These are phyloP conservation scores for Hypocrella siamensis DNA, from an alignment of 2,329 filamentous ascomycete species.

Conservation along the genomic window DNA sequence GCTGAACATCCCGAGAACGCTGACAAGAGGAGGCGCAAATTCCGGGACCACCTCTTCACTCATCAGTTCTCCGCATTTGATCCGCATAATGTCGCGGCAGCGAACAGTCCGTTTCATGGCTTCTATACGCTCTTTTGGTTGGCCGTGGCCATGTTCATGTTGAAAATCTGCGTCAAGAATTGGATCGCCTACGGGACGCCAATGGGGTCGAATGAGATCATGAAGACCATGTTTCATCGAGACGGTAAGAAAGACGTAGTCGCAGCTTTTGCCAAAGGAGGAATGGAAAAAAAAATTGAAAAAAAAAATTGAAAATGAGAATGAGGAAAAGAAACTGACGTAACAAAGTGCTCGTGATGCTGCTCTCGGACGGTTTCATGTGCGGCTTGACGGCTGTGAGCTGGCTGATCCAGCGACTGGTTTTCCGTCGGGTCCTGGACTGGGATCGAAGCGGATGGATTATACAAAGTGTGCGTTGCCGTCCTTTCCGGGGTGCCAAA, in stretches of 20 bases:
- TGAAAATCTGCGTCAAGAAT: conserved; percentile 52
- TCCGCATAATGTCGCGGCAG: conserved; percentile 47
- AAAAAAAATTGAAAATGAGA: too few species aligned
- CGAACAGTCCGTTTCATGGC: conserved; percentile 58
- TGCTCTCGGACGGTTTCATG: conserved; percentile 54
- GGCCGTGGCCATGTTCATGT: conserved; percentile 46
- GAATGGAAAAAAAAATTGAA: too few species aligned
- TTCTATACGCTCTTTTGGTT: conserved; percentile 75
- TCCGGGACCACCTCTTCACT: conserved; percentile 49
- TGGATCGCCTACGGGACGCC: conserved; percentile 53
- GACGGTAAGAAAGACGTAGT: conserved; percentile 23
- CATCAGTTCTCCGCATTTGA: conserved; percentile 62
- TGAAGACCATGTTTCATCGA: conserved; percentile 46
- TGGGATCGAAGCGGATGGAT: conserved; percentile 61
- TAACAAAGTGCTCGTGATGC: conserved; percentile 32
- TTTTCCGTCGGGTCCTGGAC: conserved; percentile 41
- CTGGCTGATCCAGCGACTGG: conserved; percentile 46
- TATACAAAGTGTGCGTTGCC: conserved; percentile 43
- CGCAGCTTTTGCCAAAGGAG: too few species aligned
- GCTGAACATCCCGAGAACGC: conserved; percentile 7
- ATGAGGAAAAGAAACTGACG: too few species aligned
- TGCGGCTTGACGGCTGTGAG: conserved; percentile 49
- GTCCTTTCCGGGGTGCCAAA: too few species aligned
- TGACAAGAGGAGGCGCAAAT: conserved; percentile 10
- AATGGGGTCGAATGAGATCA: conserved; percentile 56